phyloP scores from a whole-genome alignment of 805 yeast genomes.

The Geotrichum ghanense region DNA sequence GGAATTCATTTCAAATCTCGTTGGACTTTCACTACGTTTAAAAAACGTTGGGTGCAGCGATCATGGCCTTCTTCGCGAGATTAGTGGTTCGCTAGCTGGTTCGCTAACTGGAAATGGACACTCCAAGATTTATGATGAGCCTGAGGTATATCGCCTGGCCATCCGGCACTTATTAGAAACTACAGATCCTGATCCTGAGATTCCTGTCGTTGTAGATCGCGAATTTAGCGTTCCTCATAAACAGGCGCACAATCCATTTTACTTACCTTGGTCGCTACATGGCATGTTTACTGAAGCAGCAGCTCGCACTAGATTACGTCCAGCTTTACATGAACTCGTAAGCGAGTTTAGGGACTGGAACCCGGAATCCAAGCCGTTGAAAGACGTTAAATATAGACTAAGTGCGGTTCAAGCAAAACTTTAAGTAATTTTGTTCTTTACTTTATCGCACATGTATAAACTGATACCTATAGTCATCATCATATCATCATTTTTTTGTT shows the following conservation, averaged over 20 bases:
- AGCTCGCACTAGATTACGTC: constrained; percentile 33
- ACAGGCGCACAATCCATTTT: constrained; percentile 59
- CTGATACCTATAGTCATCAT: too few relatives aligned
- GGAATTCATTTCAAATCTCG: constrained; percentile 60
- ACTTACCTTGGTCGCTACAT: constrained; percentile 86
- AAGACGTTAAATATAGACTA: constrained; percentile 72
- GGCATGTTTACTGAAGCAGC: constrained; percentile 61
- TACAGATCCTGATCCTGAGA: constrained; percentile 38
- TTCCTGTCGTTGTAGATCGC: constrained; percentile 18
- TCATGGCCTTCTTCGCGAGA: constrained; percentile 75
- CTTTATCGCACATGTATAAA: too few relatives aligned
- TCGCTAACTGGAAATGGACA: constrained; percentile 94
- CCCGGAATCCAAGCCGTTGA: constrained; percentile 71
- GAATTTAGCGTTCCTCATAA: constrained; percentile 45
- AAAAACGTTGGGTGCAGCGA: constrained; percentile 73
- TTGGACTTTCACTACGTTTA: constrained; percentile 60
- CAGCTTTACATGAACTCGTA: constrained; percentile 49
- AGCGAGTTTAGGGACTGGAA: constrained; percentile 75
- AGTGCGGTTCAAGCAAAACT: constrained; percentile 36
- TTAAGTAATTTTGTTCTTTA: too few relatives aligned
- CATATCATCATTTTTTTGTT: too few relatives aligned
- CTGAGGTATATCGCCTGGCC: constrained; percentile 74
- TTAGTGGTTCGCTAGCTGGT: constrained; percentile 73
- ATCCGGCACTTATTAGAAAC: constrained; percentile 67
- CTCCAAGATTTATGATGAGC: constrained; percentile 76